Conservation (phyloP, 768 basidiomycete species). For the Hygrophoropsis aurantiaca region DNA sequence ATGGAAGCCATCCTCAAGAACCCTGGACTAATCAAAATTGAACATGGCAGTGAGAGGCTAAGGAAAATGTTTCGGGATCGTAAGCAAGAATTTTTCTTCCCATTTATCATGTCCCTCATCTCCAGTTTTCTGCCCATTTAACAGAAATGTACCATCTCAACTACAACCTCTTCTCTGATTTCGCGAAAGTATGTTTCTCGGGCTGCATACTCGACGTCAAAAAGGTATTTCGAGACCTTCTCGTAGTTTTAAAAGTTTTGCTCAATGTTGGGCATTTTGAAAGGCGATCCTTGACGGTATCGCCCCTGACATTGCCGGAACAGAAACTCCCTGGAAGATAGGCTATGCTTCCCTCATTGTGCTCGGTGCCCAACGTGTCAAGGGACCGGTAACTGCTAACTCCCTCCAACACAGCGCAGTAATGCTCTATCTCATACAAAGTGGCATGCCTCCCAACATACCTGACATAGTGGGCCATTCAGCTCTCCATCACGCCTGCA, state of each 20-base stretch:
- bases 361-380: conserved; percentile 40
- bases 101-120: background rate
- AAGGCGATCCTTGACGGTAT: conserved; percentile 25
- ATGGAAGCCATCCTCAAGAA: conserved; percentile 25
- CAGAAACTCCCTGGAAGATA: conserved; percentile 43
- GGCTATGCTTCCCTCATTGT: conserved; percentile 43
- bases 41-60: conserved; percentile 23
- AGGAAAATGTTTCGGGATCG: conserved; percentile 30
- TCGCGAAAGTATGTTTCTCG: conserved; percentile 23
- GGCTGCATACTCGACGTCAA: conserved; percentile 19
- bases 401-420: conserved; percentile 28
- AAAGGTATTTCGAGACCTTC: too few species aligned
- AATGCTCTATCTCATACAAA: conserved; percentile 40
- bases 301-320: conserved; percentile 37
- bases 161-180: conserved; percentile 16
- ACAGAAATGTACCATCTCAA: conserved; percentile 20
- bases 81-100: conserved; percentile 10
- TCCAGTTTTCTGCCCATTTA: too few species aligned
- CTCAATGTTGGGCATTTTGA: too few species aligned
- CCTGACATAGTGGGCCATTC: conserved; percentile 49
- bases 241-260: too few species aligned
- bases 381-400: conserved; percentile 8
- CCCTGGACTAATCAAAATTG: conserved; percentile 21
- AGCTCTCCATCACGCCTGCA: conserved; percentile 47
- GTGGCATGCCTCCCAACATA: conserved; percentile 39